Percentiles rank a stretch among this genome's conserved stretches.
Evolutionary conservation across 192 early-diverging fungal species (phyloP).

Genomic region (Cetraspora pellucida): DNA sequence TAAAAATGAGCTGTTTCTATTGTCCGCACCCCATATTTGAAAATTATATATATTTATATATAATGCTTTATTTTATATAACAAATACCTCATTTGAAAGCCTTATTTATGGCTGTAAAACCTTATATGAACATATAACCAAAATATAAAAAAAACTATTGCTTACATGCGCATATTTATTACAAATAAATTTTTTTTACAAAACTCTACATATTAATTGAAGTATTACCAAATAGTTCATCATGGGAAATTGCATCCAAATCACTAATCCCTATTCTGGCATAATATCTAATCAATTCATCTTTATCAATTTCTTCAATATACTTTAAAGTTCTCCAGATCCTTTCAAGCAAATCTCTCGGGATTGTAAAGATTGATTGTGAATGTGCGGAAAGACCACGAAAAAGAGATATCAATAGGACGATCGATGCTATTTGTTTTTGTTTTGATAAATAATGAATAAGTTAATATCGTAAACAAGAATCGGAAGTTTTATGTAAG

Average conservation of each 20-base stretch:
- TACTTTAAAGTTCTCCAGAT: slow-evolving; percentile 63
- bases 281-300: slow-evolving; percentile 72
- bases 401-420: slow-evolving; percentile 69
- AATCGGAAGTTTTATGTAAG: neutral
- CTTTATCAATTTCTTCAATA: slow-evolving; percentile 66
- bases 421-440: slow-evolving; percentile 76
- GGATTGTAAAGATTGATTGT: slow-evolving; percentile 55
- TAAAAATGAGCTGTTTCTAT: no score
- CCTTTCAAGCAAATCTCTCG: slow-evolving; percentile 56
- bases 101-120: no score
- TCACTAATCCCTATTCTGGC: slow-evolving; percentile 65
- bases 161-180: no score
- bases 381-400: slow-evolving; percentile 61
- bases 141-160: no score
- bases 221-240: neutral
- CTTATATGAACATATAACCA: no score
- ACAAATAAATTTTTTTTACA: no score
- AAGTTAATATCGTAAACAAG: neutral
- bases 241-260: neutral
- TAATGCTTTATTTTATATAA: no score
- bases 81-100: no score
- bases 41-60: no score
- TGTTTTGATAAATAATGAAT: slow-evolving; percentile 5
- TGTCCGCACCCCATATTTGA: no score
- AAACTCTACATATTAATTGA: no score